phyloP scores from a whole-genome alignment of 176 grass and related monocot species.

The Paspalum notatum region DNA sequence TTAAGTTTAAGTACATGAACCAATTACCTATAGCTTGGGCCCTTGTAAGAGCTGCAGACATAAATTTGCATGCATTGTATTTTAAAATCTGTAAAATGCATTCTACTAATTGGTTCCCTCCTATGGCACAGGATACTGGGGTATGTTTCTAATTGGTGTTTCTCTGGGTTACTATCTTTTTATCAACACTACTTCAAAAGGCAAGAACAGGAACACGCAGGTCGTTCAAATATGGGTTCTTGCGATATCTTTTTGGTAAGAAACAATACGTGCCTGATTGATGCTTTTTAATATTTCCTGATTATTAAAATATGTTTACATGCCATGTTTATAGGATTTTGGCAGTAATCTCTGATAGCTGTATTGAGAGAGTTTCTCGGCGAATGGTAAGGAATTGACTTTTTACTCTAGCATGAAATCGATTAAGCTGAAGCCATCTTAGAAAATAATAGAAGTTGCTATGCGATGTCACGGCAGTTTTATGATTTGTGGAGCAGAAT shows the following conservation, averaged over 20 bases:
- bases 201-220: conserved; percentile 48
- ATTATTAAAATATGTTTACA: conserved; percentile 9
- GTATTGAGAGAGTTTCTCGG: conserved; percentile 83
- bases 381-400: conserved; percentile 61
- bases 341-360: conserved; percentile 65
- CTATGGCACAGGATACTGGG: conserved; percentile 78
- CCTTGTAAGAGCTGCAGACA: background rate
- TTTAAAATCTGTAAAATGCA: conserved; percentile 16
- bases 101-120: conserved; percentile 38
- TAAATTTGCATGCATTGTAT: conserved; percentile 13
- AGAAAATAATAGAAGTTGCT: background rate
- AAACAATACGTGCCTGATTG: conserved; percentile 22
- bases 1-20: background rate
- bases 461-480: conserved; percentile 1
- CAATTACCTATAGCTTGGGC: background rate
- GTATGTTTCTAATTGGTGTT: conserved; percentile 86
- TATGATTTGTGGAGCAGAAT: background rate
- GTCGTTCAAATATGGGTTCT: conserved; percentile 64
- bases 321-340: conserved; percentile 64
- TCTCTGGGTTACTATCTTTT: conserved; percentile 74
- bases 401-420: conserved; percentile 22
- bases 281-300: conserved; percentile 28
- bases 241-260: conserved; percentile 75
- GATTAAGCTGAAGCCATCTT: background rate
- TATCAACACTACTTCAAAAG: conserved; percentile 53